Conservation (phyloP, 1,284 basidiomycete species). For the Athelia psychrophila region DNA sequence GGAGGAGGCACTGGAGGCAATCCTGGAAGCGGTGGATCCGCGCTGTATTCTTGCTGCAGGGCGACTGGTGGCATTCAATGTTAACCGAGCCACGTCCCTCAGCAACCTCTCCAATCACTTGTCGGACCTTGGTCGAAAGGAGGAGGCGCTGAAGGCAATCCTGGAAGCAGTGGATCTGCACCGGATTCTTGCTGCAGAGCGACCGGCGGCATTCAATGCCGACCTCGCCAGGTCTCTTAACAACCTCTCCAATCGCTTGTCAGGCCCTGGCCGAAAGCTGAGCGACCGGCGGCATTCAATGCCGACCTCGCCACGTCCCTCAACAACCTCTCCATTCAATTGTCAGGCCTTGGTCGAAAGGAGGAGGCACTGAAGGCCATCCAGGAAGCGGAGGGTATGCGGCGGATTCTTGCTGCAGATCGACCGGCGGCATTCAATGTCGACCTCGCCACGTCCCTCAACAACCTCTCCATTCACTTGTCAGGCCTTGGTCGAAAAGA, state of each 20-base stretch:
- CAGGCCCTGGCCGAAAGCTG: too few relatives aligned
- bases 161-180: constrained; percentile 1
- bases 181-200: neutral
- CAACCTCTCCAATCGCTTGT: too few relatives aligned
- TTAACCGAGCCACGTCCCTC: constrained; percentile 1
- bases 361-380: constrained; percentile 5
- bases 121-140: neutral
- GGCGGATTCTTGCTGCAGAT: neutral
- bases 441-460: too few relatives aligned
- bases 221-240: too few relatives aligned
- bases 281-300: neutral
- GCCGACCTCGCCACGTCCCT: constrained; percentile 2
- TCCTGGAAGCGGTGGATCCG: too few relatives aligned
- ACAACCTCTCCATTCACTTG: too few relatives aligned
- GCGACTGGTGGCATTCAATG: neutral
- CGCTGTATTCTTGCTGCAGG: too few relatives aligned
- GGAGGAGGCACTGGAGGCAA: too few relatives aligned
- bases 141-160: constrained; percentile 4
- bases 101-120: constrained; percentile 2
- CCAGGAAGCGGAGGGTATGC: constrained; percentile 1
- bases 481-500: too few relatives aligned
- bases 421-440: too few relatives aligned
- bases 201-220: too few relatives aligned
- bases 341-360: neutral
- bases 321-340: constrained; percentile 2